Conservation (phyloP, 1,284 basidiomycete genomes). For the Malassezia arunalokei region DNA sequence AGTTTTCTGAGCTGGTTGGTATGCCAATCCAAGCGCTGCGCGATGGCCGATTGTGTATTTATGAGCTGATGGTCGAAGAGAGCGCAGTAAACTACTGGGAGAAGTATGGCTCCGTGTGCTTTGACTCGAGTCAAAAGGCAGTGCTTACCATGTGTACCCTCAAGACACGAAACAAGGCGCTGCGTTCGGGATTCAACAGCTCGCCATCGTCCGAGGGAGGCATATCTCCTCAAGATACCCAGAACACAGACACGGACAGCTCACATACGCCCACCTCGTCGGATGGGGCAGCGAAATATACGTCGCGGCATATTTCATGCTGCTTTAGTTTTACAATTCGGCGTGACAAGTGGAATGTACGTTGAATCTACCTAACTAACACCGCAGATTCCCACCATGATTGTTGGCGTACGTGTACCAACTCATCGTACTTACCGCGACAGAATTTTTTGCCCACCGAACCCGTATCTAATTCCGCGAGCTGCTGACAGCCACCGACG, state of each 20-base stretch:
- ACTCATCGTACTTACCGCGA: not conserved
- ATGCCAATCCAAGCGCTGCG: slow-evolving; percentile 68
- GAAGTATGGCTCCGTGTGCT: slow-evolving; percentile 50
- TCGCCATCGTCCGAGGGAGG: not conserved
- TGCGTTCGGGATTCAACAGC: slow-evolving; percentile 10
- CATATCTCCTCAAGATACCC: not conserved
- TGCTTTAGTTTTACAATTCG: slow-evolving; percentile 92
- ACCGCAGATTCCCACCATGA: slow-evolving; percentile 18
- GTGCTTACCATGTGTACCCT: slow-evolving; percentile 87
- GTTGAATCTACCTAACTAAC: not conserved
- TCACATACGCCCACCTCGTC: not conserved
- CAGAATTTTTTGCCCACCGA: slow-evolving; percentile 23
- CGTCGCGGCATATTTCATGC: slow-evolving; percentile 62
- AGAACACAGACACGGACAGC: not conserved
- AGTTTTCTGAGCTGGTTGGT: slow-evolving; percentile 77
- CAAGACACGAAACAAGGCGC: slow-evolving; percentile 22
- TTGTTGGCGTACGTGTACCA: slow-evolving; percentile 17
- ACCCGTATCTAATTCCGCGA: slow-evolving; percentile 18
- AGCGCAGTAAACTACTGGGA: slow-evolving; percentile 96
- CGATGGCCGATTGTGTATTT: slow-evolving; percentile 84
- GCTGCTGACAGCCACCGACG: not conserved
- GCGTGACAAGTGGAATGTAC: slow-evolving; percentile 53
- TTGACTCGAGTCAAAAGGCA: slow-evolving; percentile 67
- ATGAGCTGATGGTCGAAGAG: slow-evolving; percentile 65
- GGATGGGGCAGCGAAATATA: slow-evolving; percentile 3